phyloP scores from a whole-genome alignment of 2,329 filamentous ascomycete genomes.

The Delphinella strobiligena region DNA sequence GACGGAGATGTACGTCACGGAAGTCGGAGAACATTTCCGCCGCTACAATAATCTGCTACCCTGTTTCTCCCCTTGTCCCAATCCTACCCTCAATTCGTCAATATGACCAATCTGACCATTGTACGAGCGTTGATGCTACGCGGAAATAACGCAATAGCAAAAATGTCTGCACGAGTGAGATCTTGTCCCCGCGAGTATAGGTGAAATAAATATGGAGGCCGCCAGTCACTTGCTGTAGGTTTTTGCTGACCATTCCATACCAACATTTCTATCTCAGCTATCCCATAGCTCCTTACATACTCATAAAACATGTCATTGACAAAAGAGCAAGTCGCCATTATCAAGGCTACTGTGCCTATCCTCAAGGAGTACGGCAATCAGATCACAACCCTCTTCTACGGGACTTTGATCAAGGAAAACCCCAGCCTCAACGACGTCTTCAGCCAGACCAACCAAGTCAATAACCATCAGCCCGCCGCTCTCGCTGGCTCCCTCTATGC shows the following conservation, averaged over 20 bases:
- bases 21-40: too few species aligned
- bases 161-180: too few species aligned
- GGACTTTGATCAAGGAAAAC: conserved; percentile 51
- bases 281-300: conserved; percentile 1
- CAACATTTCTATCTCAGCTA: background rate
- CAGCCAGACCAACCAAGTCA: conserved; percentile 58
- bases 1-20: too few species aligned
- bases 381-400: conserved; percentile 63
- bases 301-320: conserved; percentile 37
- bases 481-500: conserved; percentile 57
- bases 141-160: too few species aligned
- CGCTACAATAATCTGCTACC: too few species aligned
- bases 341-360: conserved; percentile 59
- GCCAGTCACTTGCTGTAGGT: too few species aligned
- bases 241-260: background rate
- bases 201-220: too few species aligned
- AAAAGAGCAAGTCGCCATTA: conserved; percentile 48
- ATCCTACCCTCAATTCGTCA: too few species aligned
- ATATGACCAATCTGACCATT: too few species aligned
- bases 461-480: conserved; percentile 56
- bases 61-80: too few species aligned
- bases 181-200: too few species aligned
- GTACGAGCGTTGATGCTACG: too few species aligned
- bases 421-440: conserved; percentile 59
- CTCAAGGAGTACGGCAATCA: conserved; percentile 54